Conservation (phyloP, 306 rosid genomes). For the Psophocarpus tetragonolobus region DNA sequence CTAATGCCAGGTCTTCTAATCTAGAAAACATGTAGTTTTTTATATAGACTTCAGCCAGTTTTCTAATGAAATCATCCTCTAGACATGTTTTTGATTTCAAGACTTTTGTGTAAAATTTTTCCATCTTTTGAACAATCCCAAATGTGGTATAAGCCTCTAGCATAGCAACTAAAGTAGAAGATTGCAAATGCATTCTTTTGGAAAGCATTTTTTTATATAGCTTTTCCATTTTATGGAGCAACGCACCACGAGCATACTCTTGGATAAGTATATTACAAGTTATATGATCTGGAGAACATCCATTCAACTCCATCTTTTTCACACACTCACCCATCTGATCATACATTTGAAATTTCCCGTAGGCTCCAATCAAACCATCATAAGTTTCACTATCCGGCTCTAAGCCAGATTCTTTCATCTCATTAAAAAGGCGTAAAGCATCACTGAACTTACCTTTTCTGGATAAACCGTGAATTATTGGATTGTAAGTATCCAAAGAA, state of each 20-base stretch:
- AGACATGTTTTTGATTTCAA: constrained; percentile 47
- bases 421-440: constrained; percentile 50
- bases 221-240: constrained; percentile 64
- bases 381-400: constrained; percentile 57
- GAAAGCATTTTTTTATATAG: constrained; percentile 58
- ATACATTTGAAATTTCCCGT: constrained; percentile 67
- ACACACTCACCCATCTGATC: constrained; percentile 68
- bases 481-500: constrained; percentile 56
- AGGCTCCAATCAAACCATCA: constrained; percentile 66
- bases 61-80: constrained; percentile 62
- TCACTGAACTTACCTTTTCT: constrained; percentile 48
- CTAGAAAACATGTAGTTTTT: constrained; percentile 63
- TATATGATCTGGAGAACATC: constrained; percentile 60
- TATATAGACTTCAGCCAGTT: constrained; percentile 64
- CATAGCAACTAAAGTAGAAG: constrained; percentile 66
- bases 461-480: constrained; percentile 58
- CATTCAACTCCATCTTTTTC: constrained; percentile 63
- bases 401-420: constrained; percentile 56
- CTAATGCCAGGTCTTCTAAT: constrained; percentile 62
- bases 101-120: constrained; percentile 50
- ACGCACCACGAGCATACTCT: constrained; percentile 66
- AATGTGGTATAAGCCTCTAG: constrained; percentile 70
- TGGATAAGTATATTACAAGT: constrained; percentile 66
- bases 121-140: constrained; percentile 74
- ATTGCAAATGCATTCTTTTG: constrained; percentile 57